Base-by-base conservation (phyloP, 371 early-diverging fungal genomes). In the Lichtheimia ornata region DNA sequence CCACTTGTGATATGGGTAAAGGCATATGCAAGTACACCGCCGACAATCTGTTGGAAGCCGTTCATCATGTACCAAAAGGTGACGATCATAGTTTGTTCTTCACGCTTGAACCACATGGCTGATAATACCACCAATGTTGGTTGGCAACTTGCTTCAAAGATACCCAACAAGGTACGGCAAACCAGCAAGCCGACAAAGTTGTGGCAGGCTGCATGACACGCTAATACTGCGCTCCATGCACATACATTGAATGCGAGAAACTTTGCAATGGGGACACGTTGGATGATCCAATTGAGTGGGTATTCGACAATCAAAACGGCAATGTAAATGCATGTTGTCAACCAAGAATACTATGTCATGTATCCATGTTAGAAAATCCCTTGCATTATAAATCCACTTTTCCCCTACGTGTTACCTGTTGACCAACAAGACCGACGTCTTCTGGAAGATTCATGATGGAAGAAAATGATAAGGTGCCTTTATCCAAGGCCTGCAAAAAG, bases 1-100 rank as follows among this genome's bases (percentile, higher is more conserved):
- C 69, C 61, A 35, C 58, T 58, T 14, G 59, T 58, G 50, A 68
- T 68, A 28, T 68, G 65, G 15, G 65, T 64, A 50, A 68, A 68
- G n/a, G 61, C 69, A 45, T 68, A 68, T 47, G 69, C 69, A 9
- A 68, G 54, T 5, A 68, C 18, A 27, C 69, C 69, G 28, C 69
- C 69, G 7, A 68, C 69, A 18, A 68, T 68, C 53, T 68, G 69
- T 40, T 68, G 69, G 44, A 64, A 64, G 11, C 69, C 69, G 4
- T 68, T 68, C 69, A 68, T 68, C 57, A 68, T 64, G 25, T 64
- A 68, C 69, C 69, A 92, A 43, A 85, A 59, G 3, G 88, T 89
- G 13, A 88, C 81, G 45, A 93, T 87, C 56, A 81, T 71, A 4
- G 89, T 87, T 67, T 85, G 85, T 71, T 95, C 94, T n/a, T 76